Base-by-base conservation (phyloP, 768 basidiomycete species). In the Suillus hirtellus region DNA sequence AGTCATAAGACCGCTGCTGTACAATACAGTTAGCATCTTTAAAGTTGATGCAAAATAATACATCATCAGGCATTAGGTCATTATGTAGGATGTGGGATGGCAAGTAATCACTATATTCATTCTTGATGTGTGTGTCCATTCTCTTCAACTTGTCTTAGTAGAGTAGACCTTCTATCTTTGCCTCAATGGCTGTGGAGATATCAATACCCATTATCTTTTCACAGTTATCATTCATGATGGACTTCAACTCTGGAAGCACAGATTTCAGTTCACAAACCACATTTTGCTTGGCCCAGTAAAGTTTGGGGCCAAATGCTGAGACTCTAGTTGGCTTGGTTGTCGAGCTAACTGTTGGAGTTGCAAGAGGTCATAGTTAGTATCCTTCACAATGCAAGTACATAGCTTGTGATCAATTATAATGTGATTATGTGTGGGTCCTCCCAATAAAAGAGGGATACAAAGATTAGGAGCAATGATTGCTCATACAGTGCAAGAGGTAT, bases 21-120 rank as follows among this genome's bases (percentile, higher is more conserved):
- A 38, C 38, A 2, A 38, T 11, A 35, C 8, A 35, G 9, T 67
- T 40, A 2, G 75, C 66, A 31, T 79, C 70, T 24, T 74, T 76
- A 0, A 77, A 49, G 1, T 66, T 34, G 1, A 79, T 70, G 1
- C 66, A 44, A 17, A 70, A 73, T 2, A 62, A 47, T 0, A 75
- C 63, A 14, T 71, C 71, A 2, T 27, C 27, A 27, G 27, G 27
- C 27, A 27, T 27, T 2, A 27, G 27, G 27, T 27, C 27, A 27
- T 27, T 27, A 27, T 27, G 27, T 27, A 2, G 27, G 27, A 27
- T 27, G 27, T 27, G 2, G 27, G 27, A 27, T 2, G 27, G 27
- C 2, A 27, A 27, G 27, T 2, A 2, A 27, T 27, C 27, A 2
- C 2, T 27, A 27, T 27, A 27, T 27, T 27, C 27, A 2, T 27